Percentiles rank a stretch among this genome's conserved stretches.
Evolutionary conservation across 1,139 yeast genomes (phyloP).

Genomic region (Suhomyces wounanorum): DNA sequence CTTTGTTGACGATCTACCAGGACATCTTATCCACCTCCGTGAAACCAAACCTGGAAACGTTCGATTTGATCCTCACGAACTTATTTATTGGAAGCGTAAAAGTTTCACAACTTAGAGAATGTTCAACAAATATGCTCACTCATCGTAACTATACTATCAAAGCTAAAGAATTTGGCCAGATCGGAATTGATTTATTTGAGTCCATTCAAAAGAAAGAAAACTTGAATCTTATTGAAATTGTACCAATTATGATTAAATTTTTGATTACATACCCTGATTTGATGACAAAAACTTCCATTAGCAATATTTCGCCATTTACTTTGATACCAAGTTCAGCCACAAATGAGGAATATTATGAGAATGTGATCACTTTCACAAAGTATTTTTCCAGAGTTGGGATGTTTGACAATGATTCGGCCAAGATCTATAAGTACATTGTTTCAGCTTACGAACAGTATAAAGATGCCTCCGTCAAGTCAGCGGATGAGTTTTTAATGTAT

Average conservation of each 20-base stretch:
- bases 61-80: conserved; percentile 51
- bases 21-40: conserved; percentile 48
- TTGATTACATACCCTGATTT: conserved; percentile 33
- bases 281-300: conserved; percentile 25
- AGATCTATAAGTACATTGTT: conserved; percentile 31
- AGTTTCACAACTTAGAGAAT: conserved; percentile 19
- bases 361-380: conserved; percentile 28
- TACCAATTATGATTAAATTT: conserved; percentile 31
- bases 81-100: conserved; percentile 53
- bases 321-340: background rate
- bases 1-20: conserved; percentile 64
- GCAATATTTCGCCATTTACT: conserved; percentile 18
- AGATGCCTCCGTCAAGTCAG: conserved; percentile 9
- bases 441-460: conserved; percentile 30
- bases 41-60: conserved; percentile 59
- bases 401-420: conserved; percentile 18
- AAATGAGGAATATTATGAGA: conserved; percentile 7
- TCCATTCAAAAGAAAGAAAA: conserved; percentile 40
- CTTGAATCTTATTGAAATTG: conserved; percentile 27
- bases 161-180: conserved; percentile 60
- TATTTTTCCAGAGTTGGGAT: conserved; percentile 23
- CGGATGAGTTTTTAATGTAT: conserved; percentile 50
- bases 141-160: conserved; percentile 9
- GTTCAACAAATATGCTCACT: conserved; percentile 11
- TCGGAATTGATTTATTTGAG: conserved; percentile 59